A percentile compares a stretch with the other conserved stretches of the same genome.
Evolutionary conservation across 1,139 yeast genomes (phyloP).

Genomic region (Kodamaea derodonti): DNA sequence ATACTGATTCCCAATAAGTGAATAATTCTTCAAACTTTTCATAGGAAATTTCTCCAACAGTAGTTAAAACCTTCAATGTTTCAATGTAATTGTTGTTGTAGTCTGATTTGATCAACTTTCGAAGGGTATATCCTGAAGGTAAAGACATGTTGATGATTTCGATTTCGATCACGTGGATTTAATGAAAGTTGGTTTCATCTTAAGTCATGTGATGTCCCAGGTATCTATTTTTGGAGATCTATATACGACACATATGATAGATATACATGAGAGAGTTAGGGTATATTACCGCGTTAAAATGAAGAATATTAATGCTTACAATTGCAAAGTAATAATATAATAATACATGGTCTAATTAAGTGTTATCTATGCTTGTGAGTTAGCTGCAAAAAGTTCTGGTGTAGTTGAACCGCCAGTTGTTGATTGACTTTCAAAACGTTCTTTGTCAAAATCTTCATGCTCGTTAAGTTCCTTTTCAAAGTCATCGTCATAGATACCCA

Average conservation of each 20-base stretch:
- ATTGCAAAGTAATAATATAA: too few species aligned
- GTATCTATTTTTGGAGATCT: too few species aligned
- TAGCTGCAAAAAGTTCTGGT: neutral
- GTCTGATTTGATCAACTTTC: constrained; percentile 46
- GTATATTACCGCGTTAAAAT: too few species aligned
- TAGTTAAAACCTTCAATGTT: constrained; percentile 54
- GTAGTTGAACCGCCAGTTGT: neutral
- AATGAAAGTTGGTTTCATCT: too few species aligned
- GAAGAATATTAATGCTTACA: too few species aligned
- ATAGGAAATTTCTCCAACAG: constrained; percentile 55
- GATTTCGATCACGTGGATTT: too few species aligned
- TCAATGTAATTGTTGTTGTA: constrained; percentile 45
- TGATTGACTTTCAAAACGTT: constrained; percentile 9
- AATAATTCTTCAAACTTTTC: constrained; percentile 41
- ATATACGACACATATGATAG: too few species aligned
- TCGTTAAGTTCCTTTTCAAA: constrained; percentile 35
- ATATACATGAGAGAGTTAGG: too few species aligned
- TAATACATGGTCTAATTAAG: too few species aligned
- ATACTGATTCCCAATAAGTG: constrained; percentile 44
- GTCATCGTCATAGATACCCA: constrained; percentile 37
- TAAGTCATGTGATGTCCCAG: too few species aligned
- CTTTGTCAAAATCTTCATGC: constrained; percentile 24
- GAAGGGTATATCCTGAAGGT: constrained; percentile 52
- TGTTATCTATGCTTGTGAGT: too few species aligned
- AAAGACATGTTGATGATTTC: constrained; percentile 21